Evolutionary conservation across 2,329 filamentous ascomycete genomes (phyloP).

Genomic region (Sporothrix globosa): DNA sequence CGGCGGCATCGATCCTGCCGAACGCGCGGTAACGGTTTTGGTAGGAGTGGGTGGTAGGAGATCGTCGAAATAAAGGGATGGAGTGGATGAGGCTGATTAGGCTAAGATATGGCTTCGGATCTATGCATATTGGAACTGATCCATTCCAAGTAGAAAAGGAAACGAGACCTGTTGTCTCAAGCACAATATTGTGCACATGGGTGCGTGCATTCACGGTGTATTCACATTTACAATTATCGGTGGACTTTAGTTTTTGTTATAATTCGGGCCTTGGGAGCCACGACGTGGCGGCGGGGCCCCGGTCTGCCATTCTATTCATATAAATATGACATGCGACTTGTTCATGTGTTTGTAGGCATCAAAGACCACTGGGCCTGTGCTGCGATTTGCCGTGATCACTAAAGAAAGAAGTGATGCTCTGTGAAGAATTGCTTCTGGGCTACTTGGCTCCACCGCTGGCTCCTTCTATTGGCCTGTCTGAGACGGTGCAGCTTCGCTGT

Average conservation of each 20-base stretch:
- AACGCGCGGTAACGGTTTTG: neutral
- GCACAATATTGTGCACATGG: neutral
- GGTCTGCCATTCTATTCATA: neutral
- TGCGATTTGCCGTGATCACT: no score
- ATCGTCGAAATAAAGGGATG: neutral
- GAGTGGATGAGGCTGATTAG: no score
- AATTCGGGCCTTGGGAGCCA: neutral
- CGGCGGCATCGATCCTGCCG: slow-evolving; percentile 28
- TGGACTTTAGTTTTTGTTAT: slow-evolving; percentile 9
- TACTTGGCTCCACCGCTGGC: slow-evolving; percentile 2
- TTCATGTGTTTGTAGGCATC: no score
- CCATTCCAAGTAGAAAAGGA: neutral
- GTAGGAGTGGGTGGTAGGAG: neutral
- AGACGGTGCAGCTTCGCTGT: neutral
- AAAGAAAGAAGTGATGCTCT: neutral
- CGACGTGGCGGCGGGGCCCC: neutral
- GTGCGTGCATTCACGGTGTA: slow-evolving; percentile 13
- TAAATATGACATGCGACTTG: neutral
- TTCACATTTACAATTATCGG: neutral
- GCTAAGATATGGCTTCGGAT: no score
- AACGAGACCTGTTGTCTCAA: neutral
- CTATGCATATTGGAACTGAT: neutral
- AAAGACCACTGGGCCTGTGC: no score
- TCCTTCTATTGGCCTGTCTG: neutral
- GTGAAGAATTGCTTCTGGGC: neutral